Percentiles rank a stretch among this genome's conserved stretches.
phyloP scores from a whole-genome alignment of 2,329 filamentous ascomycete species.

The Penicillium sp. region DNA sequence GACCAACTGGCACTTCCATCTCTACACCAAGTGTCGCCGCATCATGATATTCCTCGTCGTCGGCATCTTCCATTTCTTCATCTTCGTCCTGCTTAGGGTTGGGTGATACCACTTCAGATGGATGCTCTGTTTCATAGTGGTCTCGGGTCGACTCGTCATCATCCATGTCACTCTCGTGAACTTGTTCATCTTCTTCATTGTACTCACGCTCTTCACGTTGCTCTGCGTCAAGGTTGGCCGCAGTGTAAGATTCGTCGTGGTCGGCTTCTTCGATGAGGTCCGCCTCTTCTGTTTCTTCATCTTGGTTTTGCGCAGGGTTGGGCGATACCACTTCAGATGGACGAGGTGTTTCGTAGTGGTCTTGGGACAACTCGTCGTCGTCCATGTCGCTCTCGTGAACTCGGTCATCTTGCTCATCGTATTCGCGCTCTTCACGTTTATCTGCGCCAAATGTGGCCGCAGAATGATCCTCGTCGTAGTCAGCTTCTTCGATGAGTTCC shows the following conservation, averaged over 20 bases:
- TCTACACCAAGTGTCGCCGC: neutral
- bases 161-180: conserved; percentile 22
- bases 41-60: neutral
- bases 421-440: neutral
- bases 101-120: neutral
- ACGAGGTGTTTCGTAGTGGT: neutral
- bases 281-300: neutral
- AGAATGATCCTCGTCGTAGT: neutral
- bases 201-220: neutral
- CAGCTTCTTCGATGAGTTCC: neutral
- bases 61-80: neutral
- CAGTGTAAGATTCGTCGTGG: neutral
- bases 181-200: neutral
- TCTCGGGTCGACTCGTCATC: conserved; percentile 16
- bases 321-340: neutral
- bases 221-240: neutral
- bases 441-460: neutral
- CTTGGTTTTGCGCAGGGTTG: neutral
- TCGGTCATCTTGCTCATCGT: neutral
- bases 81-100: neutral
- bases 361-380: conserved; percentile 15
- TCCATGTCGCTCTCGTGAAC: conserved; percentile 22
- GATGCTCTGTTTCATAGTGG: neutral
- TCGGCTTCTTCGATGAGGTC: neutral
- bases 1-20: neutral